Base-by-base conservation (phyloP, 306 rosid genomes). In the Cucurbita argyrosperma region DNA sequence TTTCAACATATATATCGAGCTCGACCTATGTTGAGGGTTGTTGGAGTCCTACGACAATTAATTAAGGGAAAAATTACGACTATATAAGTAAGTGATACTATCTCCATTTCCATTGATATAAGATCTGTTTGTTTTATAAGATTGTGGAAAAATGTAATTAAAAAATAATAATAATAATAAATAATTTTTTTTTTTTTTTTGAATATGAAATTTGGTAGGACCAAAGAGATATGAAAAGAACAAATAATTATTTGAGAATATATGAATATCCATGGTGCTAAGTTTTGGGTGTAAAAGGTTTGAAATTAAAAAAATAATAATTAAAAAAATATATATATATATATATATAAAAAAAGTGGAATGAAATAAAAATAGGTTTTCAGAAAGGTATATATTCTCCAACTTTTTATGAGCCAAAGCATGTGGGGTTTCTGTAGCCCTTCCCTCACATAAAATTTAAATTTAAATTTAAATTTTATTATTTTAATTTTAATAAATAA, bases 381-480 rank as follows among this genome's bases (percentile, higher is more conserved):
- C 37, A 65, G 35, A 67, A 67, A 67, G 72, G 39, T 55, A 67
- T 67, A 67, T 71, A 49, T 71, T 71, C 75, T 52, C 26, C 60
- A 71, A 52, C 60, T 71, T 71, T 70, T 50, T 7, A 71, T 51
- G 75, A 50, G 16, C 61, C 55, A 67, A 45, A 67, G 30, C 75
- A 52, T 71, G 60, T 49, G 60, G 75, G 60, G 46, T 71, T 52
- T 52, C 16, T 14, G 46, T 49, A 5, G 60, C 2, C 3, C 38
- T 45, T 46, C 19, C 39, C 6, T 66, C 35, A 30, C 4, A 30
- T 30, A 2, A 56, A 56, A 56, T 56, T 7, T 45, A 0, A 45
- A 45, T 45, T 7, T 45, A 0, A 45, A 45, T 45, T 21, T 21
- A 21, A 21, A 21, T 21, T 21, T 21, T 21, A 21, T 21, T 21